A percentile compares a stretch with the other conserved stretches of the same genome.
Conservation (phyloP, 768 basidiomycete genomes). For the Tephrocybe rancida region DNA sequence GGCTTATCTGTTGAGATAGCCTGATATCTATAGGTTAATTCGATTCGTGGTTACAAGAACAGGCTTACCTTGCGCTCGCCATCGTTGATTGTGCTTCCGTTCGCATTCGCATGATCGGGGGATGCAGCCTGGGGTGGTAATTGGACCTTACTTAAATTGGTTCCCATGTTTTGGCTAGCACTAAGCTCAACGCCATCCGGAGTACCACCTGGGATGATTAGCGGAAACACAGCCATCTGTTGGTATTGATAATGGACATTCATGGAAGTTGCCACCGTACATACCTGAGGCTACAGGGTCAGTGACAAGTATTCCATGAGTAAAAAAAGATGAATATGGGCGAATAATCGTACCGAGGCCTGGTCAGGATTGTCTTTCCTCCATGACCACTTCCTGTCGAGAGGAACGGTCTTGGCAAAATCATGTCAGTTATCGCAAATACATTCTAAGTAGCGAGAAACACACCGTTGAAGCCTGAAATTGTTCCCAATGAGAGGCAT, state of each 20-base stretch:
- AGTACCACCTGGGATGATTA: no score
- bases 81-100: background rate
- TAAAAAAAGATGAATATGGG: background rate
- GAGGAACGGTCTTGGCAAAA: background rate
- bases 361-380: background rate
- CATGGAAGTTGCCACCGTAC: no score
- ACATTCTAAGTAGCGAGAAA: background rate
- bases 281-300: no score
- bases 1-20: background rate
- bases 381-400: slow-evolving; percentile 3
- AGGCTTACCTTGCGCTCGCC: background rate
- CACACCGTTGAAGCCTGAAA: background rate
- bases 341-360: background rate
- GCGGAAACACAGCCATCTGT: no score
- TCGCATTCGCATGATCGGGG: no score
- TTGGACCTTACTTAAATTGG: no score
- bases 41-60: background rate
- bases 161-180: no score
- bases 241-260: no score
- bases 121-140: no score
- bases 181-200: no score
- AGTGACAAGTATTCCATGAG: background rate
- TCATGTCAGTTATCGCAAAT: background rate
- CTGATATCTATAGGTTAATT: background rate
- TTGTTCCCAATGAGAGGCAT: slow-evolving; percentile 2